These are phyloP conservation scores for Hydnum rufescens DNA, from an alignment of 768 basidiomycete species.

Conservation along the genomic window DNA sequence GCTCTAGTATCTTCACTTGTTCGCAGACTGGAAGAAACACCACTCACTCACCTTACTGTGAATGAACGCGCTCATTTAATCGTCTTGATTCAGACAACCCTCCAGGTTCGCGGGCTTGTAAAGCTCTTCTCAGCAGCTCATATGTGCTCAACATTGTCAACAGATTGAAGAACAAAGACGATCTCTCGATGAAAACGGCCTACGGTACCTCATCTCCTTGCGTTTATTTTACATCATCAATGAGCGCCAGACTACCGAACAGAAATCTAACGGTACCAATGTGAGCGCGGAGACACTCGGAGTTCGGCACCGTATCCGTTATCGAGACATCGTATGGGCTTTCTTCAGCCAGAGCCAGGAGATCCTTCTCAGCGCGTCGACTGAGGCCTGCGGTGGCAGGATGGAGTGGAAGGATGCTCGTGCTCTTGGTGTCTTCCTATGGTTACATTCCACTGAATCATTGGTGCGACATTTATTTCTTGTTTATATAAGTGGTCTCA, in stretches of 20 bases:
- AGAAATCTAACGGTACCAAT: background rate
- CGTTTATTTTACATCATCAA: constrained; percentile 79
- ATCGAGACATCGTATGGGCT: constrained; percentile 93
- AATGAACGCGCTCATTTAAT: constrained; percentile 72
- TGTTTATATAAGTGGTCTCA: background rate
- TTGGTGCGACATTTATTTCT: constrained; percentile 30
- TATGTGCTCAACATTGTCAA: background rate
- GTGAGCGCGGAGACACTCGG: background rate
- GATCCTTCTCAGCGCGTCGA: constrained; percentile 50
- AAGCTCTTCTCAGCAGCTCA: background rate
- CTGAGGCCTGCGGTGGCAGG: constrained; percentile 55
- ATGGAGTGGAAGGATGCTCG: constrained; percentile 82
- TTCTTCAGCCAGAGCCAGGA: constrained; percentile 91
- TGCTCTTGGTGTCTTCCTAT: constrained; percentile 69
- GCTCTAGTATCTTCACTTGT: constrained; percentile 40
- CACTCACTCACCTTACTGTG: constrained; percentile 48
- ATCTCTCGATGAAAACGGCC: constrained; percentile 79
- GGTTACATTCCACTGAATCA: constrained; percentile 61
- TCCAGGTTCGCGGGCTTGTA: constrained; percentile 44
- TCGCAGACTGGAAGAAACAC: constrained; percentile 37
- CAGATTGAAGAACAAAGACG: constrained; percentile 81
- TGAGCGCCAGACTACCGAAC: constrained; percentile 20
- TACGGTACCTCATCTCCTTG: constrained; percentile 86
- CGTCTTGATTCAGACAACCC: constrained; percentile 67
- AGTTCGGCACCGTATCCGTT: constrained; percentile 53